Evolutionary conservation across 306 rosid genomes (phyloP).

Genomic region (Cajanus cajan): DNA sequence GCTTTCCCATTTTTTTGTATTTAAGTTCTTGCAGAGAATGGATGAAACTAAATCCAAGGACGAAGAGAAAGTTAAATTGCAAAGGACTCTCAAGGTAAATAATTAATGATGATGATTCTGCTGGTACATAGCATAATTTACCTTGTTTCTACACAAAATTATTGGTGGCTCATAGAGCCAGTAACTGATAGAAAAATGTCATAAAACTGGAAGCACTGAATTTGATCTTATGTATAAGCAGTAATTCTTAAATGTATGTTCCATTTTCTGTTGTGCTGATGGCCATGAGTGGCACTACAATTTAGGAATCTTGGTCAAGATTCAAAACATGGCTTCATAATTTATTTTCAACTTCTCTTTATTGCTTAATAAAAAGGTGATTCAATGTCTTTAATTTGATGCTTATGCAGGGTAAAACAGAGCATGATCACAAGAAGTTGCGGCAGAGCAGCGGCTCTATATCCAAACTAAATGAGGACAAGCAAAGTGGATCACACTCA

Average conservation of each 20-base stretch:
- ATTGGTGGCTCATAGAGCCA: background rate
- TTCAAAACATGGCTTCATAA: background rate
- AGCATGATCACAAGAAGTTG: slow-evolving; percentile 39
- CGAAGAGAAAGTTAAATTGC: slow-evolving; percentile 49
- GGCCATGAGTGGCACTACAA: background rate
- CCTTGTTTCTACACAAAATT: slow-evolving; percentile 14
- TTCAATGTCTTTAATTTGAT: slow-evolving; percentile 3
- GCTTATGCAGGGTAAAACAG: slow-evolving; percentile 49
- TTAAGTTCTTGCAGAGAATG: slow-evolving; percentile 70
- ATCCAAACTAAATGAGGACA: slow-evolving; percentile 48
- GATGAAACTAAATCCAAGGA: slow-evolving; percentile 60
- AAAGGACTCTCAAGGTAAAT: slow-evolving; percentile 56
- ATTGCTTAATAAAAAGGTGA: slow-evolving; percentile 8
- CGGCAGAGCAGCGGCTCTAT: slow-evolving; percentile 39
- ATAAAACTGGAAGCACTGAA: background rate
- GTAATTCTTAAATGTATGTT: background rate
- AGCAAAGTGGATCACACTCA: slow-evolving; percentile 30
- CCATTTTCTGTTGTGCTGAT: background rate
- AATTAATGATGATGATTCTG: background rate
- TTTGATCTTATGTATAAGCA: slow-evolving; percentile 9
- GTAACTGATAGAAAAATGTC: background rate
- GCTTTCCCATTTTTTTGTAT: slow-evolving; percentile 30
- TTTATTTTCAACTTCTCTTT: background rate
- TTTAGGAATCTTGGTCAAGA: background rate
- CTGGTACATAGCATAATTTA: slow-evolving; percentile 15